These are phyloP conservation scores for Yarrowia sp. DNA, from an alignment of 805 yeast species.

Conservation along the genomic window DNA sequence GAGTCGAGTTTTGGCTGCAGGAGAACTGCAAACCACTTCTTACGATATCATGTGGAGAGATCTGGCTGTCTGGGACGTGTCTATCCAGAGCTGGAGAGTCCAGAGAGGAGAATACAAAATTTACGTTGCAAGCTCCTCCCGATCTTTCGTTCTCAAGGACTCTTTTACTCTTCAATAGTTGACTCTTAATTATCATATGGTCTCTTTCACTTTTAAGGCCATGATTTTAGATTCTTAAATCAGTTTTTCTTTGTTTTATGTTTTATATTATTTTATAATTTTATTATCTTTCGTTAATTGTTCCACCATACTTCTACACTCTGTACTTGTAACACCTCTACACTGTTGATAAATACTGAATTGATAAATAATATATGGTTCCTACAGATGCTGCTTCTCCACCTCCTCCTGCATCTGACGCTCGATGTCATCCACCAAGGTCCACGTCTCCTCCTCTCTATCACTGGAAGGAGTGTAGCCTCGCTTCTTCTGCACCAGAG, in stretches of 20 bases:
- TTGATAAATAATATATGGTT: not conserved
- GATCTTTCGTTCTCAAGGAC: conserved; percentile 22
- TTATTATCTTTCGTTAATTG: too few species aligned
- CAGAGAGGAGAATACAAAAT: conserved; percentile 54
- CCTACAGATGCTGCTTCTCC: not conserved
- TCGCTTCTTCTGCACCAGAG: conserved; percentile 35
- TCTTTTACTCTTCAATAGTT: not conserved
- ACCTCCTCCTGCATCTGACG: conserved; percentile 23
- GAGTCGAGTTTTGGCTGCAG: conserved; percentile 45
- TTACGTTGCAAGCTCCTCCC: conserved; percentile 44
- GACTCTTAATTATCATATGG: too few species aligned
- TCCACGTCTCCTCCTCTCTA: conserved; percentile 21
- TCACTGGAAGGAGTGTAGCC: conserved; percentile 16
- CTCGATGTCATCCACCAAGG: conserved; percentile 21
- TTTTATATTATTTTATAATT: too few species aligned
- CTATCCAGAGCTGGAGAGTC: conserved; percentile 55
- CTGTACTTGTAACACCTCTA: too few species aligned
- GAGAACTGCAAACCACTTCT: conserved; percentile 33
- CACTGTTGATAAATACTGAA: not conserved
- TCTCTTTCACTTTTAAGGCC: too few species aligned
- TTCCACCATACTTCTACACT: too few species aligned
- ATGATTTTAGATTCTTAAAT: not conserved
- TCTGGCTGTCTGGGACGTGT: conserved; percentile 54
- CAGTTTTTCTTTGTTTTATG: too few species aligned
- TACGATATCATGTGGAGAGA: conserved; percentile 52